These are phyloP conservation scores for Myriangium duriaei DNA, from an alignment of 2,329 filamentous ascomycete genomes.

Conservation along the genomic window DNA sequence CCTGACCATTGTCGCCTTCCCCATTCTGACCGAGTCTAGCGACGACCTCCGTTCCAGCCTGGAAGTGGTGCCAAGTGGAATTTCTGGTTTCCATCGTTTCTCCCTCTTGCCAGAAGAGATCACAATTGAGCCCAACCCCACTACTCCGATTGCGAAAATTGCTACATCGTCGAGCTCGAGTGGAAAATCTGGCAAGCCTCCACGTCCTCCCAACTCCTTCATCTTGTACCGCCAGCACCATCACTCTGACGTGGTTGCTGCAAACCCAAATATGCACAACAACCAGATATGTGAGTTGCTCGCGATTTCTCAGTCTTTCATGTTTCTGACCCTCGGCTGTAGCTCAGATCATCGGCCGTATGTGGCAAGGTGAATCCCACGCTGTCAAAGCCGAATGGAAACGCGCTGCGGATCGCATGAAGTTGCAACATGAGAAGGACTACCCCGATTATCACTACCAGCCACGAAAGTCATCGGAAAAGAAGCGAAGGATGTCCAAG, in stretches of 20 bases:
- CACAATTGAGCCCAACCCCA: too few species aligned
- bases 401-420: conserved; percentile 26
- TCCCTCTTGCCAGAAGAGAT: too few species aligned
- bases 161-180: too few species aligned
- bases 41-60: too few species aligned
- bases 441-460: conserved; percentile 35
- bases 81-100: too few species aligned
- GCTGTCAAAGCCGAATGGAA: conserved; percentile 27
- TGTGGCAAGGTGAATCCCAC: conserved; percentile 29
- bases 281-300: conserved; percentile 33
- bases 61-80: too few species aligned
- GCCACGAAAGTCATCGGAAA: conserved; percentile 34
- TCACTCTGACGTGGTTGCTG: conserved; percentile 24
- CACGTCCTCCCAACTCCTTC: conserved; percentile 34
- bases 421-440: conserved; percentile 27
- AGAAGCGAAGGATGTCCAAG: conserved; percentile 30
- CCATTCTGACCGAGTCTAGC: too few species aligned
- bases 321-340: background rate
- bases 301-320: background rate
- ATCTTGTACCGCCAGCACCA: conserved; percentile 33
- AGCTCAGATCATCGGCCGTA: conserved; percentile 27
- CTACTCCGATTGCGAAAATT: too few species aligned
- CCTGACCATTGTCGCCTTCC: too few species aligned
- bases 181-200: conserved; percentile 23
- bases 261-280: conserved; percentile 30